Conservation (phyloP, 208 protist species). For the Wallacemonas sp. region DNA sequence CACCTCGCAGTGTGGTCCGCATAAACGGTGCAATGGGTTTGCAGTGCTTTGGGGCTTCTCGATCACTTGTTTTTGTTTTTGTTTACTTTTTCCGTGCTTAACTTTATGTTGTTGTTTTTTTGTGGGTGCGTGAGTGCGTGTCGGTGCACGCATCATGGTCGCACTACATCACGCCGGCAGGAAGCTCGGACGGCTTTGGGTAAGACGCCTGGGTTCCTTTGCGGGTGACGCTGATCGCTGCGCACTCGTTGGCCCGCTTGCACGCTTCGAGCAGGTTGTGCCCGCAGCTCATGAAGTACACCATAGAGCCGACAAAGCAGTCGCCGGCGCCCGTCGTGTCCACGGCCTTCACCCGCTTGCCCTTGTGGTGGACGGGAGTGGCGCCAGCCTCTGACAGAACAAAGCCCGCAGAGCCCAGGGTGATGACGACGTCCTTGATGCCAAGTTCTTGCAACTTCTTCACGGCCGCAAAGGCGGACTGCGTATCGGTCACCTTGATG, state of each 20-base stretch:
- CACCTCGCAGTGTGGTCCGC: too few species aligned
- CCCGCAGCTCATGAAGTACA: constrained; percentile 86
- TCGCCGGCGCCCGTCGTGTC: constrained; percentile 95
- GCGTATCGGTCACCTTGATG: constrained; percentile 60
- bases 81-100: too few species aligned
- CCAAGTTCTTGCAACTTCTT: constrained; percentile 69
- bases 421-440: constrained; percentile 86
- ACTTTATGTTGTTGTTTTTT: too few species aligned
- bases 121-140: neutral
- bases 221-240: constrained; percentile 86
- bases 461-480: constrained; percentile 54
- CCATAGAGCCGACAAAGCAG: constrained; percentile 92
- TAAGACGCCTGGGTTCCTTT: constrained; percentile 92
- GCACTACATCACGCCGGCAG: constrained; percentile 44
- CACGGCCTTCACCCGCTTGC: constrained; percentile 82
- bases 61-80: too few species aligned
- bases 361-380: constrained; percentile 42
- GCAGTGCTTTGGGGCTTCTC: too few species aligned
- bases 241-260: constrained; percentile 75
- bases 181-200: constrained; percentile 66
- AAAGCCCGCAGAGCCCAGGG: constrained; percentile 82
- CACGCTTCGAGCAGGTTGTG: constrained; percentile 73
- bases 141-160: too few species aligned
- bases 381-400: constrained; percentile 62
- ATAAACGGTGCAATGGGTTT: too few species aligned